Conservation (phyloP, 768 basidiomycete genomes). For the Zangia roseola region DNA sequence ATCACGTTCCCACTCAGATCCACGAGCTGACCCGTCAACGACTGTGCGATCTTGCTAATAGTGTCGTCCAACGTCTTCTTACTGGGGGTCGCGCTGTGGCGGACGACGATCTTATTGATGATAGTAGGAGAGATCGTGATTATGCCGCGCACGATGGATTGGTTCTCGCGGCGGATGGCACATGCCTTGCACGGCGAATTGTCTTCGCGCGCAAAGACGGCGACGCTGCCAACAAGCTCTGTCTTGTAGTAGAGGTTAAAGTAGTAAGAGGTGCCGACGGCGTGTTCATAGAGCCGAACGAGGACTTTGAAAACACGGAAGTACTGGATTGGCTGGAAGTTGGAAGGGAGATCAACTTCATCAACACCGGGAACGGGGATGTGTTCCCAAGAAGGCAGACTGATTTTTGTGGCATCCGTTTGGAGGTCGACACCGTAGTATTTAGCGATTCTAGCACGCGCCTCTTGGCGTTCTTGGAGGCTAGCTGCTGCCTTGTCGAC, state of each 20-base stretch:
- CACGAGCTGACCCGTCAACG: conserved; percentile 16
- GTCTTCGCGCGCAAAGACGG: conserved; percentile 26
- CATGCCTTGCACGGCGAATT: conserved; percentile 27
- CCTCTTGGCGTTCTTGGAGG: conserved; percentile 15
- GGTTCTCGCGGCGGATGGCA: conserved; percentile 13
- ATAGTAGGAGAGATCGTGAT: conserved; percentile 22
- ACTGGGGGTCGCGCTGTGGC: background rate
- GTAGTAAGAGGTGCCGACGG: conserved; percentile 22
- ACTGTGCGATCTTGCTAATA: conserved; percentile 9
- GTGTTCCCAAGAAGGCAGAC: conserved; percentile 15
- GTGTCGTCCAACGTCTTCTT: conserved; percentile 14
- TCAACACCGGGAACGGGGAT: conserved; percentile 11
- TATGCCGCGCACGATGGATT: conserved; percentile 22
- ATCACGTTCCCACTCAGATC: conserved; percentile 14
- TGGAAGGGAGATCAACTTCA: conserved; percentile 10
- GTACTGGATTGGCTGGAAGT: conserved; percentile 15
- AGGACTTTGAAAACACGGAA: conserved; percentile 29
- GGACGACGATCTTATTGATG: conserved; percentile 22
- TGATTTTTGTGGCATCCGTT: background rate
- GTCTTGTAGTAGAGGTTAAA: conserved; percentile 20
- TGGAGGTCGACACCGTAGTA: conserved; percentile 27
- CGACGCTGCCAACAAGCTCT: conserved; percentile 18
- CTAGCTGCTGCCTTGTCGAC: conserved; percentile 20
- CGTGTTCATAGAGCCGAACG: conserved; percentile 26
- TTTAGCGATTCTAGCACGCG: conserved; percentile 20